Percentiles rank a stretch among this genome's conserved stretches.
Conservation (phyloP, 2,329 filamentous ascomycete species). For the Teratosphaeria epicoccoides region DNA sequence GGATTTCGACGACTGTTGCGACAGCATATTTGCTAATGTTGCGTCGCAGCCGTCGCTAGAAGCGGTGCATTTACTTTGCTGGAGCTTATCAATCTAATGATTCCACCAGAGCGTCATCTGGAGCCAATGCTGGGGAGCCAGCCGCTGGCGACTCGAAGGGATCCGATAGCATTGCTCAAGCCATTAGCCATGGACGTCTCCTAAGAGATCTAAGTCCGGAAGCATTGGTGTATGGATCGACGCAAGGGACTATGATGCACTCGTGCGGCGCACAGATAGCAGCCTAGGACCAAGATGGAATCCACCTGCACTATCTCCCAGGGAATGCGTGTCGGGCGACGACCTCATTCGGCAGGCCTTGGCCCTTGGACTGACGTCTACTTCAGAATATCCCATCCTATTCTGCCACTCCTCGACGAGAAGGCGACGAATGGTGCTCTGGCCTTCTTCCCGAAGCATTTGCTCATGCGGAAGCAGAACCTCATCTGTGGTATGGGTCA, state of each 20-base stretch:
- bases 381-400: conserved; percentile 35
- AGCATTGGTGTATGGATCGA: conserved; percentile 28
- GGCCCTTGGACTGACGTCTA: conserved; percentile 36
- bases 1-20: background rate
- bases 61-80: conserved; percentile 24
- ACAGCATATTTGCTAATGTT: background rate
- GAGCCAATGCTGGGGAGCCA: background rate
- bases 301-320: background rate
- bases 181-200: conserved; percentile 23
- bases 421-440: conserved; percentile 25
- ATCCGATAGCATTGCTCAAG: background rate
- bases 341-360: conserved; percentile 25
- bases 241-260: conserved; percentile 21
- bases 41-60: conserved; percentile 13
- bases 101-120: background rate
- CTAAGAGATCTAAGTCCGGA: conserved; percentile 39
- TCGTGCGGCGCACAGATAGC: conserved; percentile 17
- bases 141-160: background rate
- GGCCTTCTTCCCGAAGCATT: conserved; percentile 30
- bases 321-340: conserved; percentile 5
- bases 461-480: conserved; percentile 33
- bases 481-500: conserved; percentile 30
- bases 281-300: conserved; percentile 16
- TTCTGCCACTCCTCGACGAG: conserved; percentile 38
- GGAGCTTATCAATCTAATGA: conserved; percentile 4